Conservation (phyloP, 1,284 basidiomycete species). For the Cutaneotrichosporon arboriforme region DNA sequence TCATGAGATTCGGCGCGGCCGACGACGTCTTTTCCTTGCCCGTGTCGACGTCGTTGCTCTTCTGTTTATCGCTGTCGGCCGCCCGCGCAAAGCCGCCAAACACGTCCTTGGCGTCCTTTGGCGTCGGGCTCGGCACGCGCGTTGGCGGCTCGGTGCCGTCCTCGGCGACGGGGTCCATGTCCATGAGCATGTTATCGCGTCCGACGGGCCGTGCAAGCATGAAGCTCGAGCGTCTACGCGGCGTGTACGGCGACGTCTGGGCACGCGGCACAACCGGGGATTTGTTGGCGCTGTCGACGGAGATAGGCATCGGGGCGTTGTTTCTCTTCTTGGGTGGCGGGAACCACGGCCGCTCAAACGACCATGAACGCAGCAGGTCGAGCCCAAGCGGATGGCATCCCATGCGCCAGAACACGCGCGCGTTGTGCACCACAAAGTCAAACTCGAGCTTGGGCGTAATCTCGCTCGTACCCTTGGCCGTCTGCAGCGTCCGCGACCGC, state of each 20-base stretch:
- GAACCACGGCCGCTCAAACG: constrained; percentile 67
- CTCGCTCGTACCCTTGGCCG: constrained; percentile 82
- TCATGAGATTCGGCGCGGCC: constrained; percentile 55
- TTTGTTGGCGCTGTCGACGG: not conserved
- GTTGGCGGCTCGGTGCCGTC: constrained; percentile 56
- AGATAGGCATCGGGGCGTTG: constrained; percentile 5
- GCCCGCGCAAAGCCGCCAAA: not conserved
- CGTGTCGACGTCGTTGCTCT: not conserved
- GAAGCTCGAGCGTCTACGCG: constrained; percentile 50
- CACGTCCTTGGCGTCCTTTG: not conserved
- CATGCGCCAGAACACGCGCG: constrained; percentile 85
- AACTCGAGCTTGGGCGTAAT: constrained; percentile 81
- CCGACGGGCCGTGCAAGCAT: constrained; percentile 56
- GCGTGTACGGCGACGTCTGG: constrained; percentile 11
- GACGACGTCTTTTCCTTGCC: not conserved
- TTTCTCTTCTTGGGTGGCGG: constrained; percentile 17
- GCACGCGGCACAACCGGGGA: not conserved
- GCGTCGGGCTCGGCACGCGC: constrained; percentile 50
- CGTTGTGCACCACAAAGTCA: constrained; percentile 88
- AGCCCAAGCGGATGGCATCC: constrained; percentile 89
- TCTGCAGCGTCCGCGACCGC: constrained; percentile 80
- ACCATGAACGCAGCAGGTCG: constrained; percentile 80
- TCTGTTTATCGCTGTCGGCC: not conserved
- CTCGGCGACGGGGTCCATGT: constrained; percentile 63
- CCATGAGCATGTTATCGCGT: constrained; percentile 70